Percentiles rank a stretch among this genome's conserved stretches.
Evolutionary conservation across 208 protist species (phyloP).

Genomic region (Leishmania lainsoni): DNA sequence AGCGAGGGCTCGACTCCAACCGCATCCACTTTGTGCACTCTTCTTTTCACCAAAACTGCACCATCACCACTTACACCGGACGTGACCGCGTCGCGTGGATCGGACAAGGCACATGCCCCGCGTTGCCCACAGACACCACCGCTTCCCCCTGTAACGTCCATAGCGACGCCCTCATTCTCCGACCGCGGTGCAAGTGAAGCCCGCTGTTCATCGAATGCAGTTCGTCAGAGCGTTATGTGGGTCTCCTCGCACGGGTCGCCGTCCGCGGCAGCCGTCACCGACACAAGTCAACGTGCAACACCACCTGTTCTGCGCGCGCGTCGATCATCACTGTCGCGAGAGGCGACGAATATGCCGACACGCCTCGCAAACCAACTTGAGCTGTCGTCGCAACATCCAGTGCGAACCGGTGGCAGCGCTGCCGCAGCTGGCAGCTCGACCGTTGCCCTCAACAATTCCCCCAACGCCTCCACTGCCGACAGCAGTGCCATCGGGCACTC

Average conservation of each 20-base stretch:
- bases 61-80: not conserved
- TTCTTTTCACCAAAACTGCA: not conserved
- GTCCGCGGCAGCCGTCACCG: not conserved
- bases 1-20: constrained; percentile 1
- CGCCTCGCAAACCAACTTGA: constrained; percentile 14
- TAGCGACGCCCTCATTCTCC: not conserved
- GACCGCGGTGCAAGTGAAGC: not conserved
- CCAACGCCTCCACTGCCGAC: not conserved
- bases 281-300: not conserved
- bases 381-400: not conserved
- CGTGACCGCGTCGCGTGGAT: not conserved
- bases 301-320: not conserved
- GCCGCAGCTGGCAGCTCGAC: not conserved
- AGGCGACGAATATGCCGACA: constrained; percentile 18
- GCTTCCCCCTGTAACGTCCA: not conserved
- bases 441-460: not conserved
- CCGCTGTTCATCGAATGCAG: not conserved
- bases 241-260: not conserved
- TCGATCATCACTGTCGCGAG: constrained; percentile 11
- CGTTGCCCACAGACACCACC: not conserved
- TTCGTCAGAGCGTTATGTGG: not conserved
- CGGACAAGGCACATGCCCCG: not conserved
- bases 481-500: not conserved
- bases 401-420: constrained; percentile 4
- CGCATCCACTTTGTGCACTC: not conserved